Evolutionary conservation across 768 basidiomycete genomes (phyloP), one percentile per base, ranked within the genome.

Genomic region (Lactarius trivialis): DNA sequence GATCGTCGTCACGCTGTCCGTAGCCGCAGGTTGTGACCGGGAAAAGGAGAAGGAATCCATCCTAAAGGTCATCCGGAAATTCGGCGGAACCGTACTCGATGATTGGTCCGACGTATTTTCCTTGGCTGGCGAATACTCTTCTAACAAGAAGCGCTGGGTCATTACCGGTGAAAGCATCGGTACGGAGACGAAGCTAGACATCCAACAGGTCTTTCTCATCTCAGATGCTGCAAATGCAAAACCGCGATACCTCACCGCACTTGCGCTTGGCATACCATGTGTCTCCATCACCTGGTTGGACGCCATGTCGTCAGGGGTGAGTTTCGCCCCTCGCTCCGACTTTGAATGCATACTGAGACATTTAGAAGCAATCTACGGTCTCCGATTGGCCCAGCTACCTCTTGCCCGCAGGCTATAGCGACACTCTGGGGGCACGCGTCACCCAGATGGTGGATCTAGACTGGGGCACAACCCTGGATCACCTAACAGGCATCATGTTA

Each of bases 201-300:
- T 83, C 39, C 71, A 81, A 17, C 79, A 81, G 15, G 77, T 88
- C 26, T 89, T 90, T 72, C 76, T 91, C 43, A 64, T 91, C 17
- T 82, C 89, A 0, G 85, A 90, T 64, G 81, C 84, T 15, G 71
- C 79, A 9, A 83, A 79, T 66, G 81, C 83, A 60, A 93, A 90
- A 67, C 82, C 87, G 11, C 95, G 94, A 72, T 93, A 82, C 68
- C 76, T 96, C 57, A 79, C 86, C 3, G 89, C 92, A 7, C 80
- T 98, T 36, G 92, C 90, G 0, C 76, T 93, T 43, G 93, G 93
- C 12, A 85, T 97, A 56, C 94, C 94, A 4, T 93, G 91, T 66
- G 68, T 97, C 28, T 80, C 79, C 1, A 71, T 78, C 6, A 73
- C 77, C 12, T 93, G 85, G 82, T 70, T 88, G 33, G 65, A 76